A percentile compares a stretch with the other conserved stretches of the same genome.
phyloP scores from a whole-genome alignment of 1,284 basidiomycete species.

The Cerrena zonata region DNA sequence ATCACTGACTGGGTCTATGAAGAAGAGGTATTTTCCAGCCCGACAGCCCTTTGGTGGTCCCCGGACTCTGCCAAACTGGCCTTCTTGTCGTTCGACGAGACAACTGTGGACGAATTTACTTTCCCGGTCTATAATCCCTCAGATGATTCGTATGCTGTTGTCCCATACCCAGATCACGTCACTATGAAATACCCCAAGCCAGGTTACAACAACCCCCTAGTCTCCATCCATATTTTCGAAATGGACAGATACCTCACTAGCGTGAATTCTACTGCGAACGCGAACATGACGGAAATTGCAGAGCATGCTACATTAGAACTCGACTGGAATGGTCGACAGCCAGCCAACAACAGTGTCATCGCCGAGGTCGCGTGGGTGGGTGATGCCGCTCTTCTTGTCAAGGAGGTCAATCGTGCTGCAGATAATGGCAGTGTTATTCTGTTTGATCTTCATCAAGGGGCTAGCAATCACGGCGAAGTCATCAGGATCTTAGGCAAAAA shows the following conservation, averaged over 20 bases:
- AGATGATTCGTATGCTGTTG: constrained; percentile 55
- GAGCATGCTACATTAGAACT: constrained; percentile 50
- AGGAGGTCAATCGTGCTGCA: constrained; percentile 82
- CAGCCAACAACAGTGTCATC: constrained; percentile 64
- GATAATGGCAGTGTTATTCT: constrained; percentile 72
- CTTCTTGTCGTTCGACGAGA: constrained; percentile 86
- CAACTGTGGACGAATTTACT: constrained; percentile 76
- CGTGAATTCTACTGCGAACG: constrained; percentile 18
- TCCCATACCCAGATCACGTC: constrained; percentile 75
- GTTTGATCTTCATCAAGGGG: constrained; percentile 51
- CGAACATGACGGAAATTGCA: constrained; percentile 27
- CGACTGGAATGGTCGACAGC: constrained; percentile 59
- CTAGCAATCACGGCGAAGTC: constrained; percentile 43
- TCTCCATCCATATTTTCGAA: constrained; percentile 80
- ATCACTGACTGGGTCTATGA: constrained; percentile 97
- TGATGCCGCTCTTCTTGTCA: constrained; percentile 70
- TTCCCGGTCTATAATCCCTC: constrained; percentile 90
- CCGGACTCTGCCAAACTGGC: constrained; percentile 78
- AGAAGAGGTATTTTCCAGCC: constrained; percentile 78
- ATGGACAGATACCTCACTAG: constrained; percentile 43
- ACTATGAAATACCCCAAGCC: constrained; percentile 89
- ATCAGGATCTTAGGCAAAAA: constrained; percentile 72
- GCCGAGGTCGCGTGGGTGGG: constrained; percentile 84
- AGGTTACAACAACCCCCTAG: constrained; percentile 85
- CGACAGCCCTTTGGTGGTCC: constrained; percentile 87